A percentile compares a stretch with the other conserved stretches of the same genome.
phyloP scores from a whole-genome alignment of 2,329 filamentous ascomycete species.

The Dothideomycetes sp. region DNA sequence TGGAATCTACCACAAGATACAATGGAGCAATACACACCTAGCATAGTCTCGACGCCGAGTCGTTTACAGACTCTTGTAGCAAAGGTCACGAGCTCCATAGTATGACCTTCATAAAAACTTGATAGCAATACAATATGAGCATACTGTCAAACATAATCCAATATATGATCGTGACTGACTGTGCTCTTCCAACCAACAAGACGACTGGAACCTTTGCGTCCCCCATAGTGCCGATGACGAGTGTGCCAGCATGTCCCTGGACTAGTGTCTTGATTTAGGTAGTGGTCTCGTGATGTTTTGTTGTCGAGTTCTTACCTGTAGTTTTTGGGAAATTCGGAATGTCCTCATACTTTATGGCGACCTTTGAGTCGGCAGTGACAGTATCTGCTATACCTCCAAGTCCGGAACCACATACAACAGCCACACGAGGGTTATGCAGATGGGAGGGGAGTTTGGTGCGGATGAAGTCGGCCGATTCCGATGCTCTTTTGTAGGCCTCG shows the following conservation, averaged over 20 bases:
- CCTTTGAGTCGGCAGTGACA: conserved; percentile 40
- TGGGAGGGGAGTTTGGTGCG: conserved; percentile 39
- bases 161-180: conserved; percentile 41
- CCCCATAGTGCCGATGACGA: conserved; percentile 54
- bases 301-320: conserved; percentile 40
- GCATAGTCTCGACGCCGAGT: conserved; percentile 51
- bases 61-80: conserved; percentile 56
- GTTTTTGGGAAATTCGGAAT: conserved; percentile 54
- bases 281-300: not conserved
- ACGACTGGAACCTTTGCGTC: conserved; percentile 46
- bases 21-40: conserved; percentile 37
- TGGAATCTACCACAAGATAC: no score
- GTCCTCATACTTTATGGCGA: conserved; percentile 48
- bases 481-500: conserved; percentile 33
- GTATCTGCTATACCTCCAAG: conserved; percentile 52
- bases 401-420: conserved; percentile 57
- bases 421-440: conserved; percentile 44
- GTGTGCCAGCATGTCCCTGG: conserved; percentile 52
- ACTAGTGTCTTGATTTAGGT: conserved; percentile 19
- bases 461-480: conserved; percentile 44
- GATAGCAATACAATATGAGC: conserved; percentile 16
- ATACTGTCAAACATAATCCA: conserved; percentile 1
- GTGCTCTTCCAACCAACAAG: conserved; percentile 55
- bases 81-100: conserved; percentile 53
- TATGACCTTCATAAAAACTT: conserved; percentile 60